Evolutionary conservation across 1,139 yeast species (phyloP).

Genomic region (Blastobotrys arbuscula): DNA sequence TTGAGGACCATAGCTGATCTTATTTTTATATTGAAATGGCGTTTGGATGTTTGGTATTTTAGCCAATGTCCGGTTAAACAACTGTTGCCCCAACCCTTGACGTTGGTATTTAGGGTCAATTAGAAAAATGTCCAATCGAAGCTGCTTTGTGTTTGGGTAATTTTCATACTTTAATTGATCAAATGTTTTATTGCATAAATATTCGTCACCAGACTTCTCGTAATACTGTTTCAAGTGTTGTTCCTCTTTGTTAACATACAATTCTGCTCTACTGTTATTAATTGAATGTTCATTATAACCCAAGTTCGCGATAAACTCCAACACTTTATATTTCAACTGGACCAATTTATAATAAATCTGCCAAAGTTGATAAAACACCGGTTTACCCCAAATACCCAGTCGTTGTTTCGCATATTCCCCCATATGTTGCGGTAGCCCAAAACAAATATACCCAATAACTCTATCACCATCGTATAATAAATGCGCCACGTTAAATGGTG

Average conservation of each 20-base stretch:
- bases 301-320: neutral
- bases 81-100: neutral
- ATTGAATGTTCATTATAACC: neutral
- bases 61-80: neutral
- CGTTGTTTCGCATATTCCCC: neutral
- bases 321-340: neutral
- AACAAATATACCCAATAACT: neutral
- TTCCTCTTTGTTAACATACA: neutral
- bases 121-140: neutral
- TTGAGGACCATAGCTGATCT: slow-evolving; percentile 9
- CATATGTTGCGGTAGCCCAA: neutral
- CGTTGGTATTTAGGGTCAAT: slow-evolving; percentile 1
- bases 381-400: neutral
- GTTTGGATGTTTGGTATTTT: neutral
- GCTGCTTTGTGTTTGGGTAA: neutral
- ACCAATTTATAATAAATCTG: neutral
- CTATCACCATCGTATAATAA: neutral
- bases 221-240: neutral
- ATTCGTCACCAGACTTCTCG: neutral
- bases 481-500: neutral
- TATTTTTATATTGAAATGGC: neutral
- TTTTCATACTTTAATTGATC: neutral
- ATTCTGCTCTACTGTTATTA: neutral
- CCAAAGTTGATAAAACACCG: neutral
- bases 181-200: neutral